A percentile compares a stretch with the other conserved stretches of the same genome.
Conservation (phyloP, 306 rosid genomes). For the Bauhinia variegata region DNA sequence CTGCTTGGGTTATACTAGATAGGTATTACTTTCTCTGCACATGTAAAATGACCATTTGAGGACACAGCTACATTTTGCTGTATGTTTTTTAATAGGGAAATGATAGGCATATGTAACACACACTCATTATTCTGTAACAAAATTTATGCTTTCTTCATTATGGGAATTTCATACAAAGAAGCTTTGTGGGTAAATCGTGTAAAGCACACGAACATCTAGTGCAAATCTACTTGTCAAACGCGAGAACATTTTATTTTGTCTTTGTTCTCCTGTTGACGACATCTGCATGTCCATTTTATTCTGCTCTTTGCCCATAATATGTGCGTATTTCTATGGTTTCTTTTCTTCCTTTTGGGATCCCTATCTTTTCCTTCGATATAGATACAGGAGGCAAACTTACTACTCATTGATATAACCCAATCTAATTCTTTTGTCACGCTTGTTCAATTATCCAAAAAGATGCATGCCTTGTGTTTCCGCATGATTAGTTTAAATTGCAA, state of each 20-base stretch:
- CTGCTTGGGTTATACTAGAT: constrained; percentile 76
- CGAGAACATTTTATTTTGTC: too few species aligned
- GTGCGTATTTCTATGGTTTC: background rate
- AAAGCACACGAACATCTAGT: background rate
- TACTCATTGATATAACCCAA: background rate
- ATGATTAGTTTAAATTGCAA: background rate
- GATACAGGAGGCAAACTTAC: too few species aligned
- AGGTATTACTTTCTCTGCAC: constrained; percentile 48
- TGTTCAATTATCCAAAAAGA: constrained; percentile 1
- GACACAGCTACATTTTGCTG: too few species aligned
- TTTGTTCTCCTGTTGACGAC: too few species aligned
- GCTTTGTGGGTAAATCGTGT: too few species aligned
- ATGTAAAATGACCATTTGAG: background rate
- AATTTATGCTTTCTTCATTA: background rate
- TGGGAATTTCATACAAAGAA: too few species aligned
- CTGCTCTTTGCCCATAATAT: background rate
- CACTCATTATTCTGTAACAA: background rate
- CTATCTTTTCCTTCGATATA: background rate
- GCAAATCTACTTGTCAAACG: background rate
- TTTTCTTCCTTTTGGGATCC: background rate
- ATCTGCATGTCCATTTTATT: too few species aligned
- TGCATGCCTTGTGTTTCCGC: background rate
- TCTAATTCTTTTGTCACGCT: background rate
- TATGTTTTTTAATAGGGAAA: background rate
- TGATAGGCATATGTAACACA: too few species aligned